These are phyloP conservation scores for Xylaria digitata DNA, from an alignment of 2,329 filamentous ascomycete species.

Conservation along the genomic window DNA sequence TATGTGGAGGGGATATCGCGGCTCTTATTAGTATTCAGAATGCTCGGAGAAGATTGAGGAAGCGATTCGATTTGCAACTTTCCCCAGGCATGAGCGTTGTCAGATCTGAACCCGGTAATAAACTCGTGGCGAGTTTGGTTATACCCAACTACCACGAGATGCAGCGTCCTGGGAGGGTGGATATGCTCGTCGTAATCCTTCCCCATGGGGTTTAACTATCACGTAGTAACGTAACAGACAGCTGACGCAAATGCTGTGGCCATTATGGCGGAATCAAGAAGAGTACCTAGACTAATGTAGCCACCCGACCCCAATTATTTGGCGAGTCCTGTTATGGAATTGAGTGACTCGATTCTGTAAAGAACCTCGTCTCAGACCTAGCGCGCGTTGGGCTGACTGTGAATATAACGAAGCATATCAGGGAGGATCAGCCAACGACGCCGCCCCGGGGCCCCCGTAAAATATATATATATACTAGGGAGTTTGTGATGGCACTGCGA, in stretches of 20 bases:
- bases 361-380: background rate
- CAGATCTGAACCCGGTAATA: constrained; percentile 19
- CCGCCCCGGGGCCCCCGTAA: background rate
- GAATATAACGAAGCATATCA: background rate
- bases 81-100: constrained; percentile 9
- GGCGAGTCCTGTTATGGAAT: background rate
- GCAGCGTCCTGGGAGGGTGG: constrained; percentile 12
- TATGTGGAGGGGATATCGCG: constrained; percentile 23
- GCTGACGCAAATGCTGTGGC: constrained; percentile 19
- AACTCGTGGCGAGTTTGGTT: constrained; percentile 27
- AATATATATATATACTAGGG: background rate
- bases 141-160: constrained; percentile 17
- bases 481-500: constrained; percentile 5
- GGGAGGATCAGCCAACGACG: background rate
- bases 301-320: constrained; percentile 11
- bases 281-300: constrained; percentile 7
- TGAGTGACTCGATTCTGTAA: constrained; percentile 5
- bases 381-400: background rate
- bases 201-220: constrained; percentile 27
- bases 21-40: constrained; percentile 18
- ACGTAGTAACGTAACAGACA: constrained; percentile 17
- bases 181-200: constrained; percentile 23
- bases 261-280: constrained; percentile 9
- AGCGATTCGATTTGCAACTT: constrained; percentile 15
- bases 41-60: background rate